Evolutionary conservation across 2,329 filamentous ascomycete genomes (phyloP).

Genomic region (Pseudodiploospora longispora): DNA sequence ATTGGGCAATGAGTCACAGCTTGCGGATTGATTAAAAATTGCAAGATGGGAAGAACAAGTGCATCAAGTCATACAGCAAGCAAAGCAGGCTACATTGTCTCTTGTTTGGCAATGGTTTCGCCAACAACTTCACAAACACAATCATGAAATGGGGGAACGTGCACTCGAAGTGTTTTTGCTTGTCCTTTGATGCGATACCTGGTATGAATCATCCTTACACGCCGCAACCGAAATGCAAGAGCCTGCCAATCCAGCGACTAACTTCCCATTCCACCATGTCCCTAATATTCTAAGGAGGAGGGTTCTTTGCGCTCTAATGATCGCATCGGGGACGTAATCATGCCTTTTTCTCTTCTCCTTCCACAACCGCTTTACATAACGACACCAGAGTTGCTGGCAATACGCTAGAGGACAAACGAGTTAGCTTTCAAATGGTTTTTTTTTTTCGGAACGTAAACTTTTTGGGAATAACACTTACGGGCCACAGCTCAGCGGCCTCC

Average conservation of each 20-base stretch:
- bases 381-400: slow-evolving; percentile 99
- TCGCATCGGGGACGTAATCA: slow-evolving; percentile 25
- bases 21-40: too few species aligned
- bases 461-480: slow-evolving; percentile 51
- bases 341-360: slow-evolving; percentile 22
- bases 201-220: slow-evolving; percentile 46
- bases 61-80: too few species aligned
- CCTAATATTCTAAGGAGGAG: slow-evolving; percentile 12
- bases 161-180: slow-evolving; percentile 17
- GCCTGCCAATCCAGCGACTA: slow-evolving; percentile 37
- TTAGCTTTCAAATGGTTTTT: background rate
- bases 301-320: slow-evolving; percentile 23
- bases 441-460: background rate
- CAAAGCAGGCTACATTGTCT: too few species aligned
- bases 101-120: background rate
- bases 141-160: slow-evolving; percentile 13
- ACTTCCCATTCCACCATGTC: slow-evolving; percentile 15
- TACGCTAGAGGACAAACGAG: slow-evolving; percentile 56
- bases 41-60: too few species aligned
- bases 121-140: background rate
- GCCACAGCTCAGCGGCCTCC: slow-evolving; percentile 99
- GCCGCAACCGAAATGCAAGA: slow-evolving; percentile 46
- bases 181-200: slow-evolving; percentile 42
- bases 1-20: too few species aligned
- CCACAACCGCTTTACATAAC: slow-evolving; percentile 75